Conservation (phyloP, 2,329 filamentous ascomycete genomes). For the Fusarium pilosicola region DNA sequence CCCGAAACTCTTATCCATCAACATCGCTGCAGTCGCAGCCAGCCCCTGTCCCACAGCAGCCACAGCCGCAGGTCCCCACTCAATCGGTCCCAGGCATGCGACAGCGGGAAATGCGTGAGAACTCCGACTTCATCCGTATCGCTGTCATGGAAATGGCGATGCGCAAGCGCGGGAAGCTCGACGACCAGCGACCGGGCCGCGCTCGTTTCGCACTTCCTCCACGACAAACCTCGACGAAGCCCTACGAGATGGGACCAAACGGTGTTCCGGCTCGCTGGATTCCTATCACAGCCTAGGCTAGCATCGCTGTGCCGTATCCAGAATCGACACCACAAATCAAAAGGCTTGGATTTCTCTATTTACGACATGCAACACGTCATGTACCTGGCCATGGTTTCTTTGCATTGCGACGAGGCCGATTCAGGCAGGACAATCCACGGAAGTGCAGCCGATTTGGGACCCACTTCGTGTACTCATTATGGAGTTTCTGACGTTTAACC, state of each 20-base stretch:
- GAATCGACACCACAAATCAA: conserved; percentile 1
- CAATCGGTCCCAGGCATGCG: conserved; percentile 60
- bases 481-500: conserved; percentile 29
- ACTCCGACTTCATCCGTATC: conserved; percentile 75
- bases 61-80: conserved; percentile 47
- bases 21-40: conserved; percentile 44
- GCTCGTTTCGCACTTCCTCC: conserved; percentile 76
- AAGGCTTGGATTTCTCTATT: conserved; percentile 5
- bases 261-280: conserved; percentile 71
- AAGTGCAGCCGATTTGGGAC: conserved; percentile 22
- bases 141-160: conserved; percentile 79
- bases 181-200: conserved; percentile 72
- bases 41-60: conserved; percentile 44
- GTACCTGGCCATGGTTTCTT: conserved; percentile 43
- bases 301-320: conserved; percentile 7
- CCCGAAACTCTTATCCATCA: conserved; percentile 47
- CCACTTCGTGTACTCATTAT: conserved; percentile 24
- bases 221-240: conserved; percentile 63
- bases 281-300: conserved; percentile 46
- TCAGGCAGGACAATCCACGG: conserved; percentile 35
- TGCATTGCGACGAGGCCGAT: conserved; percentile 35
- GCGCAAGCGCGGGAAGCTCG: conserved; percentile 73
- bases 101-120: conserved; percentile 75
- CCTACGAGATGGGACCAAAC: conserved; percentile 66
- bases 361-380: conserved; percentile 37